Evolutionary conservation across 2,329 filamentous ascomycete genomes (phyloP).

Genomic region (Aureobasidium pullulans): DNA sequence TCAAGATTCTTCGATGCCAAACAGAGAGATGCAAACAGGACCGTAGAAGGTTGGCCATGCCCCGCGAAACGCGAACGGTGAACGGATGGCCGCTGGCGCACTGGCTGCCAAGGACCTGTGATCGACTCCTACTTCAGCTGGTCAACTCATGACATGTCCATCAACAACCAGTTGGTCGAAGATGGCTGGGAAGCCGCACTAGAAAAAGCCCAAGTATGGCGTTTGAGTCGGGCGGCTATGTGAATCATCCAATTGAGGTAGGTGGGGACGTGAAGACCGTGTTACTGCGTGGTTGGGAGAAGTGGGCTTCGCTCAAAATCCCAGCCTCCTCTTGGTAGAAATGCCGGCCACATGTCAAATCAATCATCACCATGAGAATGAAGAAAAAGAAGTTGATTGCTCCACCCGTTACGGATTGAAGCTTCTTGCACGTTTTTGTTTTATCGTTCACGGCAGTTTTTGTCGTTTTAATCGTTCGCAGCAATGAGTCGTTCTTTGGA

Average conservation of each 20-base stretch:
- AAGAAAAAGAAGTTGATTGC: slow-evolving; percentile 6
- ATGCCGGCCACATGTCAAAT: slow-evolving; percentile 5
- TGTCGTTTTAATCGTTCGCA: slow-evolving; percentile 1
- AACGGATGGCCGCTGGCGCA: not conserved
- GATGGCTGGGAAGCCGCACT: slow-evolving; percentile 1
- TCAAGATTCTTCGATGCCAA: not conserved
- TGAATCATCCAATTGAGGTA: not conserved
- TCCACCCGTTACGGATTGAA: not conserved
- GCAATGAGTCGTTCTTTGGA: slow-evolving; percentile 16
- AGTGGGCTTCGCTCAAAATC: not conserved
- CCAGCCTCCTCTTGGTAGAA: slow-evolving; percentile 10
- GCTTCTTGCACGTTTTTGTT: not conserved
- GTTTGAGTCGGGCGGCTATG: not conserved
- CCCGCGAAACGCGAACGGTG: not conserved
- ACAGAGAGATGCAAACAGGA: not conserved
- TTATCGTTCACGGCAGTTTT: slow-evolving; percentile 11
- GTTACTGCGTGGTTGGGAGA: slow-evolving; percentile 1
- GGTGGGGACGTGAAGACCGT: not conserved
- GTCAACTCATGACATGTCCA: not conserved
- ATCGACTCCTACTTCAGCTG: slow-evolving; percentile 4
- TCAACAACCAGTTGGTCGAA: not conserved
- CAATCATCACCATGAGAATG: not conserved
- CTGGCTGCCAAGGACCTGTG: not conserved
- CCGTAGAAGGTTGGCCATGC: not conserved
- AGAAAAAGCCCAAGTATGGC: not conserved